Evolutionary conservation across 2,329 filamentous ascomycete species (phyloP).

Genomic region (Ceratocystis harringtonii): DNA sequence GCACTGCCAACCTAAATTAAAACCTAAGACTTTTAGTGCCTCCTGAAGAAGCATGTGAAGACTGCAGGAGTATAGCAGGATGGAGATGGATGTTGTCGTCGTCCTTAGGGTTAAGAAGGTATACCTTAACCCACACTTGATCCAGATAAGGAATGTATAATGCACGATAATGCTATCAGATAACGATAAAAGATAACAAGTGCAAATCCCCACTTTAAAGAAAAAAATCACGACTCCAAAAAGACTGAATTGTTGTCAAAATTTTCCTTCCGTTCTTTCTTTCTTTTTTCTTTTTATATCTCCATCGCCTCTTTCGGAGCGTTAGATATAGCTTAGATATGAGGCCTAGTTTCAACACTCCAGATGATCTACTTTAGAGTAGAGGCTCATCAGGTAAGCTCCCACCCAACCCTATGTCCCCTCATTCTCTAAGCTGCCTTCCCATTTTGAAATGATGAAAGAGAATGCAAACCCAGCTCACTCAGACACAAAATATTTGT

Average conservation of each 20-base stretch:
- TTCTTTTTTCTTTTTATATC: not conserved
- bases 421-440: not conserved
- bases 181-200: not conserved
- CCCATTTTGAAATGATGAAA: constrained; percentile 13
- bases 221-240: constrained; percentile 8
- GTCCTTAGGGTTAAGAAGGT: not conserved
- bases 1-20: not conserved
- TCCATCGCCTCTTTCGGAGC: not conserved
- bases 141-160: not conserved
- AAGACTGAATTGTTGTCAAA: not conserved
- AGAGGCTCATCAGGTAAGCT: constrained; percentile 9
- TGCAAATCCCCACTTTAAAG: not conserved
- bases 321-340: not conserved
- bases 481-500: constrained; percentile 14
- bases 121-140: not conserved
- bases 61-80: not conserved
- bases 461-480: constrained; percentile 17
- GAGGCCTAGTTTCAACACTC: not conserved
- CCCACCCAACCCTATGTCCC: not conserved
- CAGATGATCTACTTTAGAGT: not conserved
- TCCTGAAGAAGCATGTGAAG: not conserved
- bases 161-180: not conserved
- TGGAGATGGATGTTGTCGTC: not conserved
- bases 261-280: not conserved
- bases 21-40: not conserved